Conservation (phyloP, 345 rosid genomes). For the Rhizophora mangle region DNA sequence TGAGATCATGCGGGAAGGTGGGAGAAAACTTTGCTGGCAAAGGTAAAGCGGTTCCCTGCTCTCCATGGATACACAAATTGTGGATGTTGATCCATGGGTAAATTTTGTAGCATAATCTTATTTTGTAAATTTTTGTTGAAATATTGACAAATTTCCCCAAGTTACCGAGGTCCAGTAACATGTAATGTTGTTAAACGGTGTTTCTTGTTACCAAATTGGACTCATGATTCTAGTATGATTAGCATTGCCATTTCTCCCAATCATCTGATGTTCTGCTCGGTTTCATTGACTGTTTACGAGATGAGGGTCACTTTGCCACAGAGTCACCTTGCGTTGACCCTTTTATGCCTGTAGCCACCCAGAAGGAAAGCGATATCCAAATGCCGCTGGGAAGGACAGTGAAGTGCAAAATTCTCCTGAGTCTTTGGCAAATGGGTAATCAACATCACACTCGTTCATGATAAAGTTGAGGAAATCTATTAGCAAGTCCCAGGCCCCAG, state of each 20-base stretch:
- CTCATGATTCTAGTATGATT: not conserved
- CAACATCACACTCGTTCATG: not conserved
- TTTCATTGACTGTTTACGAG: no score
- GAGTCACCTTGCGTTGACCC: no score
- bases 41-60: constrained; percentile 29
- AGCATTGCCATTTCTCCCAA: constrained; percentile 1
- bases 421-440: not conserved
- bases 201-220: not conserved
- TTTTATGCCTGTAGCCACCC: no score
- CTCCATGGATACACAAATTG: constrained; percentile 13
- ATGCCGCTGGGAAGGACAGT: no score
- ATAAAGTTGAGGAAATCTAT: not conserved
- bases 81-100: constrained; percentile 8
- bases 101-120: constrained; percentile 20
- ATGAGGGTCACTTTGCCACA: no score
- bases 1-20: constrained; percentile 83
- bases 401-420: no score
- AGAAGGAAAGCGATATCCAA: no score
- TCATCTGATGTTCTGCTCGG: not conserved
- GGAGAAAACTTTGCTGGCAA: constrained; percentile 70
- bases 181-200: constrained; percentile 4
- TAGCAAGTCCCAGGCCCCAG: not conserved
- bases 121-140: constrained; percentile 7
- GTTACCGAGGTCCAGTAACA: not conserved
- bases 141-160: not conserved